These are phyloP conservation scores for Trametes versicolor DNA, from an alignment of 1,284 basidiomycete genomes.

Conservation along the genomic window DNA sequence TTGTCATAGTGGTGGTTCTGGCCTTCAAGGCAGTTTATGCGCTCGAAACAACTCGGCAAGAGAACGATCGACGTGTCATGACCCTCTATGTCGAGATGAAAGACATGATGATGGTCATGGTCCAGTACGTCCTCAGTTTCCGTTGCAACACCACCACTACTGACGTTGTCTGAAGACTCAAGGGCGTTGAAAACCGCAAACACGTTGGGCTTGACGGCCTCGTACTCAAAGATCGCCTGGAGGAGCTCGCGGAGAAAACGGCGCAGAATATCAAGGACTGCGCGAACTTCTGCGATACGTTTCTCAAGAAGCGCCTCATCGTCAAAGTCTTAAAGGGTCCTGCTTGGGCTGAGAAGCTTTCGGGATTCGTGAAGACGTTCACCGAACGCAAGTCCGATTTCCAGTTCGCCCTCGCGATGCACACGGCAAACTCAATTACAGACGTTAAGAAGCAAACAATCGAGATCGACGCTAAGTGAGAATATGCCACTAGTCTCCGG, in stretches of 20 bases:
- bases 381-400: constrained; percentile 46
- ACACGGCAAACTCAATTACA: constrained; percentile 35
- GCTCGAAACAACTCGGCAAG: constrained; percentile 50
- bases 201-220: constrained; percentile 36
- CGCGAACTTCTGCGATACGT: constrained; percentile 45
- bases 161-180: constrained; percentile 5
- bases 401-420: constrained; percentile 45
- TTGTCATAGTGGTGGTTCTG: constrained; percentile 49
- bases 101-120: constrained; percentile 36
- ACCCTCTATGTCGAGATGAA: constrained; percentile 41
- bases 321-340: constrained; percentile 50
- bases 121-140: constrained; percentile 43
- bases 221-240: constrained; percentile 38
- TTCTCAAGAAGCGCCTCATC: constrained; percentile 42
- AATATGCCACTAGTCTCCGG: not conserved
- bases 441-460: constrained; percentile 5
- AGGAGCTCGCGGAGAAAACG: constrained; percentile 31
- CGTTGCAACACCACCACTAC: constrained; percentile 1
- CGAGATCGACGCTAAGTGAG: constrained; percentile 13
- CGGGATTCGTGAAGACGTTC: constrained; percentile 46
- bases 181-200: constrained; percentile 28
- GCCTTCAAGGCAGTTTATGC: constrained; percentile 54
- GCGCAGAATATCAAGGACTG: constrained; percentile 45
- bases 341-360: constrained; percentile 49
- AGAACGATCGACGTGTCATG: constrained; percentile 45